Evolutionary conservation across 192 early-diverging fungal genomes (phyloP), one percentile per base, ranked within the genome.

Genomic region (Linnemannia elongata): DNA sequence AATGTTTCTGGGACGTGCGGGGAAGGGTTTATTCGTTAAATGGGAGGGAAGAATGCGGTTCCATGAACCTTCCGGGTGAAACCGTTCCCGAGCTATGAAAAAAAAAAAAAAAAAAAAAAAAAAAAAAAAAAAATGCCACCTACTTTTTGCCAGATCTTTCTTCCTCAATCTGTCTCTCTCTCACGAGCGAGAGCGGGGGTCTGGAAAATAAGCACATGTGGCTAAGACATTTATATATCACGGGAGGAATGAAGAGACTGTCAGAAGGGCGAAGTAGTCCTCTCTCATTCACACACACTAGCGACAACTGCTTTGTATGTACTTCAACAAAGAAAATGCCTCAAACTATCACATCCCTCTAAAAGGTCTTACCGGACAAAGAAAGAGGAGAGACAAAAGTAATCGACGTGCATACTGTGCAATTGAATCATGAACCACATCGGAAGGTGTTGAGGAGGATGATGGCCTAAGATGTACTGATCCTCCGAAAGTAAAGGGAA

Each of bases 301-400:
- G 42, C 49, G 54, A n/a, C 22, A 20, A 57, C 13, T 45, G 2
- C 44, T 45, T 3, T 60, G 57, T 27, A 30, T n/a, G 24, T 60
- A 27, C 27, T 30, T 33, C 60, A 15, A 66, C 27, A 27, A 27
- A 66, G 8, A 60, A 33, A 60, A 35, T 66, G 60, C 60, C 60
- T 30, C 60, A 66, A 33, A 66, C 30, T 10, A 35, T 15, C 60
- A 66, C 33, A 66, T 33, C 60, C 30, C 12, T 66, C 60, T 35
- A 66, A 66, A 66, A 66, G 35, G 60, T 0, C 7, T 2, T 52
- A 66, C 60, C 60, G 60, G 60, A 33, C 30, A 27, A 33, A 4
- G 30, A 66, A 66, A 66, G 35, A 13, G 60, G 60, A 66, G 60
- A 66, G 27, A 66, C 60, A 66, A 60, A n/a, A 66, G 60, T 12